Evolutionary conservation across 306 rosid genomes (phyloP), one percentile per base, ranked within the genome.

Genomic region (Cotoneaster glaucophyllus): DNA sequence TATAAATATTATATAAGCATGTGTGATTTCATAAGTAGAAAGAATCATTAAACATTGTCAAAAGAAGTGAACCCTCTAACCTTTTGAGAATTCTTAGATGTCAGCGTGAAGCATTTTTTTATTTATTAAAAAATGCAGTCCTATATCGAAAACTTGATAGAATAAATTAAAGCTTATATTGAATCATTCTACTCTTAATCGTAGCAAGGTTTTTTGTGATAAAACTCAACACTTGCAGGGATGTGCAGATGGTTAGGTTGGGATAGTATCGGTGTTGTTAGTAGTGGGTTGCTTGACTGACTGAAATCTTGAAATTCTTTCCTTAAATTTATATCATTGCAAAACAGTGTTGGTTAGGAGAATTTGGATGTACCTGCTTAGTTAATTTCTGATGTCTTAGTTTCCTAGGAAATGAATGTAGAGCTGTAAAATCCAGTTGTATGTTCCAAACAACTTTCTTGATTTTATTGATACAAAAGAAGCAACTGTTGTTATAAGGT

Each of bases 1-100:
- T 50, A 57, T 69, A 63, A 50, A 15, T 68, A 41, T 24, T 70
- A 58, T 77, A 73, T 66, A 71, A 77, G 62, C 83, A 81, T 78
- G 80, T 78, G 79, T 74, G 28, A 34, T 68, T 43, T 79, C 74
- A 53, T 44, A 52, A 62, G 69, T 67, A 21, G 75, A 64, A 48
- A 70, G 59, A 45, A 69, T 78, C 61, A 52, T 54, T 31, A 66
- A 71, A 69, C 71, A 70, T 63, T 76, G 64, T 79, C 43, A 64
- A 65, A 74, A 74, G 31, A 12, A 63, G 75, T 14, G 73, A 77
- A 58, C 62, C 52, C 70, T 26, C 26, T 69, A 31, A 69, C 52
- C 72, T 59, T 45, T 52, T 48, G 71, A 54, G 26, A 29, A 9
- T 31, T 65, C 50, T 17, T 21, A 28, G 41, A 37, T 6, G 65